Evolutionary conservation across 441 rosid species (phyloP).

Genomic region (Manihot esculenta): DNA sequence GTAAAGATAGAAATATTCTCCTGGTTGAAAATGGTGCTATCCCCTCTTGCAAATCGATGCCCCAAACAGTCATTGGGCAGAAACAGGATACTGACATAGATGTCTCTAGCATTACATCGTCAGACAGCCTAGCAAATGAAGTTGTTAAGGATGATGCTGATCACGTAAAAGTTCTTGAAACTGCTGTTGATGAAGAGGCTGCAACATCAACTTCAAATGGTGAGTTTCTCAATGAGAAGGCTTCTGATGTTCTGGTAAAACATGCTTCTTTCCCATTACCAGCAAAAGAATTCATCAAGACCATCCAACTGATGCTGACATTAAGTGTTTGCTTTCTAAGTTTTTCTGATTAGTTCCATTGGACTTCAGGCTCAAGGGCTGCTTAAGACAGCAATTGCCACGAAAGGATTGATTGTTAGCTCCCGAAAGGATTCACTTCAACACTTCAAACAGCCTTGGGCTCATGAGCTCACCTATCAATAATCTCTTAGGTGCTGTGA

Average conservation of each 20-base stretch:
- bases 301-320: conserved; percentile 31
- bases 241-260: conserved; percentile 39
- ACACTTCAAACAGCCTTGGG: conserved; percentile 90
- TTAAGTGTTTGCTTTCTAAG: conserved; percentile 9
- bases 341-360: conserved; percentile 29
- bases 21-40: conserved; percentile 43
- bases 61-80: conserved; percentile 35
- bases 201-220: conserved; percentile 38
- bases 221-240: conserved; percentile 46
- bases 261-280: conserved; percentile 37
- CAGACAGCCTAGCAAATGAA: conserved; percentile 36
- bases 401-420: conserved; percentile 78
- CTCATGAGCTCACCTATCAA: conserved; percentile 70
- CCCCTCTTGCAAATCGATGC: conserved; percentile 32
- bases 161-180: conserved; percentile 37
- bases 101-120: conserved; percentile 30
- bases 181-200: conserved; percentile 32
- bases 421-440: conserved; percentile 84
- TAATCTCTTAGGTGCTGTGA: conserved; percentile 62
- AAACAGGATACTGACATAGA: conserved; percentile 34
- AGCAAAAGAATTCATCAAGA: conserved; percentile 47
- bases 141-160: conserved; percentile 35
- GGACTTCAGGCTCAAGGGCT: conserved; percentile 89
- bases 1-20: conserved; percentile 31
- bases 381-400: conserved; percentile 73